Base-by-base conservation (phyloP, 2,329 filamentous ascomycete genomes). In the Beauveria caledonica region DNA sequence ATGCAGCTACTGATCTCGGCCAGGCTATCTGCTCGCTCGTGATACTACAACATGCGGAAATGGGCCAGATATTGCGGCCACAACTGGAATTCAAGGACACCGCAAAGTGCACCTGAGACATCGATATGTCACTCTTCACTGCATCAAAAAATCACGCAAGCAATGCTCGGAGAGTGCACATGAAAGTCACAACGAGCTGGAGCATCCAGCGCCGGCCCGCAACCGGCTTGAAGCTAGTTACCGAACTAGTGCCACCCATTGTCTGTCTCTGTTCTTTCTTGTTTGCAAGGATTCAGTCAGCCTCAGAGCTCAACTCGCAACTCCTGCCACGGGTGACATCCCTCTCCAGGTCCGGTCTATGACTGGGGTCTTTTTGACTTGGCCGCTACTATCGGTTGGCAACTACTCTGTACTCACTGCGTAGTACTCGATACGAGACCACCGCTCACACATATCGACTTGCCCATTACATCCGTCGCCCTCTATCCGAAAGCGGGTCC, bases 211-310 rank as follows among this genome's bases (percentile, higher is more conserved):
- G 8, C 15, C 42, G 55, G 23, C 55, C 46, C 36, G 55, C 46
- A 33, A 5, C 3, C 45, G 10, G 13, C 33, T 23, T 21, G 46
- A 39, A 44, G 45, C 36, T 42, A 33, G 45, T 36, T 42, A 42
- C 51, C 46, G 19, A 10, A 8, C 36, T 51, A 44, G 55, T 42
- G 29, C 17, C 36, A 23, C 46, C 45, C 17, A 51, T 29, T 58
- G 36, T 60, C 29, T 58, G 36, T 60, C 29, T 54, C 49, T 49
- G 13, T 39, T 27, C n/a, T 60, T 54, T 55, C 50, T 55, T 60
- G 54, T 54, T 48, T 17, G 15, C 40, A 49, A 49, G 50, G 42
- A 44, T 40, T 4, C 17, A 39, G n/a, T n/a, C 40, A 13, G 44
- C 15, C 19, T 39, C 29, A 39, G 3, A 13, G n/a, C 21, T 13